Conservation (phyloP, 2,329 filamentous ascomycete genomes). For the Nannizzia gypsea region DNA sequence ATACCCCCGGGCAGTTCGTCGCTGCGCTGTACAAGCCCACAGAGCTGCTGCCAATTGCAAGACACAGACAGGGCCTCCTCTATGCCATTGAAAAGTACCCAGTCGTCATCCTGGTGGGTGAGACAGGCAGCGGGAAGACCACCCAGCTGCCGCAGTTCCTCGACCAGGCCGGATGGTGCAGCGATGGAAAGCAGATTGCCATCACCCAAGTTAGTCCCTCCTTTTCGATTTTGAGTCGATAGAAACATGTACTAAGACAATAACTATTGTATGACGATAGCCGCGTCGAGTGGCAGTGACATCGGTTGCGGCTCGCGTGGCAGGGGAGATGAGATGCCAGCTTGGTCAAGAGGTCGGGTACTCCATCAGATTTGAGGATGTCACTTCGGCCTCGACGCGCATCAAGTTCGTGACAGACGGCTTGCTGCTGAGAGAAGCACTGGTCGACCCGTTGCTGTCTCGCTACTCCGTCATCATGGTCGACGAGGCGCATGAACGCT, state of each 20-base stretch:
- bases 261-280: slow-evolving; percentile 44
- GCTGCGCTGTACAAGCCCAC: slow-evolving; percentile 77
- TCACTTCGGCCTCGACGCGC: slow-evolving; percentile 68
- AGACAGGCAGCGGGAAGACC: slow-evolving; percentile 91
- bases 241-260: too few relatives aligned
- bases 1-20: slow-evolving; percentile 46
- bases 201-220: slow-evolving; percentile 64
- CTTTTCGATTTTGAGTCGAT: too few relatives aligned
- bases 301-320: slow-evolving; percentile 76
- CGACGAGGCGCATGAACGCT: slow-evolving; percentile 91
- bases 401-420: slow-evolving; percentile 97
- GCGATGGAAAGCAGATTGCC: slow-evolving; percentile 68
- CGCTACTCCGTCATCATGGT: slow-evolving; percentile 96
- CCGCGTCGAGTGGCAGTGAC: slow-evolving; percentile 83
- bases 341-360: slow-evolving; percentile 87
- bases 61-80: slow-evolving; percentile 64
- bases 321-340: slow-evolving; percentile 76
- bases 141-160: slow-evolving; percentile 92
- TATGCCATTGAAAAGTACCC: slow-evolving; percentile 77
- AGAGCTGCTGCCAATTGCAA: slow-evolving; percentile 72
- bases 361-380: slow-evolving; percentile 83
- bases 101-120: slow-evolving; percentile 80
- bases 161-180: slow-evolving; percentile 78
- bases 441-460: slow-evolving; percentile 82
- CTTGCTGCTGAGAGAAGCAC: slow-evolving; percentile 75